Percentiles rank a stretch among this genome's conserved stretches.
Conservation (phyloP, 129 eudicot species). For the Helianthus tuberosus region DNA sequence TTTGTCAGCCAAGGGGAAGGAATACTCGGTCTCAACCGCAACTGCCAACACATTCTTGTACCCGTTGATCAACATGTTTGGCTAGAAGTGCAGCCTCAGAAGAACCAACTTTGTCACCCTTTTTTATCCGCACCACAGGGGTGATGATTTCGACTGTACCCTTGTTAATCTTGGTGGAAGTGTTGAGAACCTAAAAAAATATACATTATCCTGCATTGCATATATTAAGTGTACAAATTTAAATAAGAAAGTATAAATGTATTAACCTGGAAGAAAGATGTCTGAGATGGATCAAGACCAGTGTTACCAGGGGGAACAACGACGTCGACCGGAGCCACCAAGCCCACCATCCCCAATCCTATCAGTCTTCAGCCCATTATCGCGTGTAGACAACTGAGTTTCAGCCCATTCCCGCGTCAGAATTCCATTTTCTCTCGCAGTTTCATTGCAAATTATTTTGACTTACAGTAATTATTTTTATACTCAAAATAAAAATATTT, state of each 20-base stretch:
- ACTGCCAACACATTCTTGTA: not conserved
- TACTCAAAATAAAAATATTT: no score
- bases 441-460: no score
- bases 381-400: no score
- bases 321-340: slow-evolving; percentile 75
- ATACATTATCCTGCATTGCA: not conserved
- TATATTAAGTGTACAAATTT: not conserved
- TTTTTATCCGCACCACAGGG: slow-evolving; percentile 2
- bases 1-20: slow-evolving; percentile 10
- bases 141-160: slow-evolving; percentile 13
- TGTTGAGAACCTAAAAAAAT: not conserved
- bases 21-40: slow-evolving; percentile 5
- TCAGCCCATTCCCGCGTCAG: no score
- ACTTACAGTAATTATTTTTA: no score
- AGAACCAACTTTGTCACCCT: slow-evolving; percentile 15
- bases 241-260: not conserved
- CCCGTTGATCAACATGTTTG: slow-evolving; percentile 11
- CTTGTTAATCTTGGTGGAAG: slow-evolving; percentile 15
- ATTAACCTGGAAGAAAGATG: no score
- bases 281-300: no score
- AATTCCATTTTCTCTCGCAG: no score
- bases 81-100: slow-evolving; percentile 12
- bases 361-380: no score
- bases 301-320: slow-evolving; percentile 27
- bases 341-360: no score